Evolutionary conservation across 192 early-diverging fungal genomes (phyloP), one percentile per base, ranked within the genome.

Genomic region (Funneliformis mosseae): DNA sequence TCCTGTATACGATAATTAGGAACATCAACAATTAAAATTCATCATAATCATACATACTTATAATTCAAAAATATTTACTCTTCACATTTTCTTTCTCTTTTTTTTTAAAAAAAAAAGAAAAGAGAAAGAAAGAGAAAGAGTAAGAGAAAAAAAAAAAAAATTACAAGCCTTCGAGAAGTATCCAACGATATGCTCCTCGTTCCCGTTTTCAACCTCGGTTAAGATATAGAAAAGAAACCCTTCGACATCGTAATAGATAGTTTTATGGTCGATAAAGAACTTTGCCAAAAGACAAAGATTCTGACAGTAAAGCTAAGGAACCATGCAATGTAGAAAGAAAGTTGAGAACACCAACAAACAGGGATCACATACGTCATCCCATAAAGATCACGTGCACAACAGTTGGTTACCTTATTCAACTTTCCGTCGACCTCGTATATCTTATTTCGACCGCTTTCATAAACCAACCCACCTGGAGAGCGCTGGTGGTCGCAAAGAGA

Each of bases 181-280:
- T 0, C 96, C 98, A 12, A 95, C 93, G 81, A 97, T 92, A 28
- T 92, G 90, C 73, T 89, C 90, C 4, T 77, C 85, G n/a, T 83
- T 77, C n/a, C 74, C 77, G 5, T 41, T 42, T 41, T 89, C 85
- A 18, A 83, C 83, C 72, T 92, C 91, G 11, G 92, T 92, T 76
- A 99, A 84, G 0, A 98, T 88, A 82, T 97, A 99, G 81, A 99
- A 99, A n/a, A 96, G 81, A 79, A 98, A 99, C 6, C 93, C 89
- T 67, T 96, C 94, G 21, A 97, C 90, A 77, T 98, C 98, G 82
- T 96, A 99, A 76, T 95, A 98, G 12, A 98, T 87, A 1, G 96
- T 97, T 83, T 99, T 99, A 88, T 97, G 94, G 83, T 99, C 98
- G 63, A 99, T 84, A 84, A 98, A 99, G 83, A 97, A 87, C 83